These are phyloP conservation scores for Solanum bulbocastanum DNA, from an alignment of 257 asterid genomes.

Conservation along the genomic window DNA sequence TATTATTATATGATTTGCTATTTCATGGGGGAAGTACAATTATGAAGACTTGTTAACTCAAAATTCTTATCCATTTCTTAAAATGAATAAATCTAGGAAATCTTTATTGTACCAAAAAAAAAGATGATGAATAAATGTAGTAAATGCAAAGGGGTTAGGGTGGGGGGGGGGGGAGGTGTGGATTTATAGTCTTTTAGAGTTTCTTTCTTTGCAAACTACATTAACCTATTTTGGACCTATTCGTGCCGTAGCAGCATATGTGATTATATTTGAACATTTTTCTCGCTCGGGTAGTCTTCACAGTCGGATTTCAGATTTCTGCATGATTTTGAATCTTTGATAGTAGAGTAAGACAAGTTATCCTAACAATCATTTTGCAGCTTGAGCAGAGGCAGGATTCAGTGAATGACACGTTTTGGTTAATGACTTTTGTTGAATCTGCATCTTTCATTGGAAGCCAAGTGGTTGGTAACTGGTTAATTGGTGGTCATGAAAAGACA, in stretches of 20 bases:
- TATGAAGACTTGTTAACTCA: not conserved
- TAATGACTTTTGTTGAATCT: constrained; percentile 70
- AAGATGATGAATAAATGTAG: not conserved
- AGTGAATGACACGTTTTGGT: constrained; percentile 88
- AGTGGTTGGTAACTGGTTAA: constrained; percentile 55
- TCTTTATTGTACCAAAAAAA: not conserved
- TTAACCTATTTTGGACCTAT: not conserved
- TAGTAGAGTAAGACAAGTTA: not conserved
- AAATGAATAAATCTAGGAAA: not conserved
- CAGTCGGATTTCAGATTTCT: not conserved
- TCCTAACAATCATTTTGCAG: constrained; percentile 27
- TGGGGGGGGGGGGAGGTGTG: not conserved
- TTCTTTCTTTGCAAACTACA: not conserved
- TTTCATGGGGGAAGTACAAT: not conserved
- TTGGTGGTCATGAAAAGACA: constrained; percentile 33
- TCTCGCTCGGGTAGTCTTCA: not conserved
- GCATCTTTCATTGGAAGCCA: constrained; percentile 67
- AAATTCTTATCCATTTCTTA: not conserved
- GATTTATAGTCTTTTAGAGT: not conserved
- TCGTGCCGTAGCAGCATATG: not conserved
- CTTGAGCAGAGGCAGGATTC: constrained; percentile 79
- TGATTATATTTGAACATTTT: not conserved
- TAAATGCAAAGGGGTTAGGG: not conserved
- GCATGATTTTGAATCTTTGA: not conserved
- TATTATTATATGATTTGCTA: not conserved